These are phyloP conservation scores for Madurella mycetomatis DNA, from an alignment of 2,329 filamentous ascomycete species.

Conservation along the genomic window DNA sequence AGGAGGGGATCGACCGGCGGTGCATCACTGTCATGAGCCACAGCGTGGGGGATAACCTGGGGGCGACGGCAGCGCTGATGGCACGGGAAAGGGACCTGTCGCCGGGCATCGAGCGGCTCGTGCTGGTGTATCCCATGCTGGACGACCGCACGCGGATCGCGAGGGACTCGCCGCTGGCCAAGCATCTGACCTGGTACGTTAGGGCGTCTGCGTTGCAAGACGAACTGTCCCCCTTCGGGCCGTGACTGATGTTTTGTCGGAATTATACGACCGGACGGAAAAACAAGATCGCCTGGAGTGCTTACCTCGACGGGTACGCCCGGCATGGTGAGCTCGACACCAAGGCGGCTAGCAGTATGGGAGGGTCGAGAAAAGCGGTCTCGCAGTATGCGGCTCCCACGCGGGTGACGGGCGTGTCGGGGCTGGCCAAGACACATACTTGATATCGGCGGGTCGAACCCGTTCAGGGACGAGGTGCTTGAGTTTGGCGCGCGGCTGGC, in stretches of 20 bases:
- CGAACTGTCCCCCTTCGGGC: no score
- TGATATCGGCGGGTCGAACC: slow-evolving; percentile 36
- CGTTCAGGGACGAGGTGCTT: slow-evolving; percentile 36
- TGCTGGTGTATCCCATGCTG: slow-evolving; percentile 37
- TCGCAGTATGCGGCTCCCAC: slow-evolving; percentile 26
- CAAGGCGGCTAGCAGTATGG: no score
- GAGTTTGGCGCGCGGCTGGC: slow-evolving; percentile 32
- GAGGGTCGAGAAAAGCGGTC: slow-evolving; percentile 1
- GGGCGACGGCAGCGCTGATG: slow-evolving; percentile 37
- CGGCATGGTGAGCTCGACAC: neutral
- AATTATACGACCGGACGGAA: slow-evolving; percentile 13
- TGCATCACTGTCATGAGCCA: slow-evolving; percentile 27
- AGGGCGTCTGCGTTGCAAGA: no score
- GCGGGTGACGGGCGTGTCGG: slow-evolving; percentile 22
- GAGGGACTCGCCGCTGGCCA: slow-evolving; percentile 4
- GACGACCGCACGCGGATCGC: slow-evolving; percentile 31
- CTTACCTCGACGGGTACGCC: slow-evolving; percentile 24
- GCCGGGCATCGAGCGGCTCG: slow-evolving; percentile 31
- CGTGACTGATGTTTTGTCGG: no score
- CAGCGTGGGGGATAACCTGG: slow-evolving; percentile 29
- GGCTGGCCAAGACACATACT: slow-evolving; percentile 37
- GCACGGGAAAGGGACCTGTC: slow-evolving; percentile 29
- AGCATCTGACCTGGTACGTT: slow-evolving; percentile 20
- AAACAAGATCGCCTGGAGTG: slow-evolving; percentile 26
- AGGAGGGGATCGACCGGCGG: slow-evolving; percentile 23